Percentiles rank a stretch among this genome's conserved stretches.
Conservation (phyloP, 1,284 basidiomycete genomes). For the Fistulinella cinereoalba region DNA sequence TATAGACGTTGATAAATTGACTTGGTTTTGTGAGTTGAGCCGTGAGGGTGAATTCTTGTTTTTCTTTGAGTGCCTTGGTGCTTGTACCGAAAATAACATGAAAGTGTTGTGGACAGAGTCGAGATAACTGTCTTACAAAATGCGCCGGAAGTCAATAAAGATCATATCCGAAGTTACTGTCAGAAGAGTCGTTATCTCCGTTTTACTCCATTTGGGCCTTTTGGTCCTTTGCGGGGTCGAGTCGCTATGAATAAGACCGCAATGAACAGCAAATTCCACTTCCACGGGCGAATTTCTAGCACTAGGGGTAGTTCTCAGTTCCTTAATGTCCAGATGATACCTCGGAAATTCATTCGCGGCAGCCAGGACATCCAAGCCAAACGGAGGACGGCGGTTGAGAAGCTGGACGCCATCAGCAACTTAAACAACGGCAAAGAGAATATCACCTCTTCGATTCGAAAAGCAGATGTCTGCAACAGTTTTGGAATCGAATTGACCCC, state of each 20-base stretch:
- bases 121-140: constrained; percentile 48
- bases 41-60: constrained; percentile 56
- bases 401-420: constrained; percentile 44
- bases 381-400: constrained; percentile 69
- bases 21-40: constrained; percentile 68
- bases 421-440: neutral
- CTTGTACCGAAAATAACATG: constrained; percentile 37
- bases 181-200: constrained; percentile 66
- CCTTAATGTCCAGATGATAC: constrained; percentile 52
- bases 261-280: constrained; percentile 58
- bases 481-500: constrained; percentile 61
- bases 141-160: constrained; percentile 73
- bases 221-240: constrained; percentile 34
- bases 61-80: constrained; percentile 57
- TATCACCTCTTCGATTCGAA: constrained; percentile 61
- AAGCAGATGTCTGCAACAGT: constrained; percentile 54
- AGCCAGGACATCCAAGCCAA: constrained; percentile 64
- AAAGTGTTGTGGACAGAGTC: constrained; percentile 5
- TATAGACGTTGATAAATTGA: constrained; percentile 59
- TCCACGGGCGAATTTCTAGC: constrained; percentile 54
- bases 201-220: constrained; percentile 44
- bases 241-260: constrained; percentile 42
- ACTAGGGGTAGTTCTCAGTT: constrained; percentile 41
- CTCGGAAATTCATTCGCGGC: constrained; percentile 61
- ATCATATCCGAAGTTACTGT: constrained; percentile 69